Evolutionary conservation across 2,329 filamentous ascomycete species (phyloP).

Genomic region (Aspergillus terreus): DNA sequence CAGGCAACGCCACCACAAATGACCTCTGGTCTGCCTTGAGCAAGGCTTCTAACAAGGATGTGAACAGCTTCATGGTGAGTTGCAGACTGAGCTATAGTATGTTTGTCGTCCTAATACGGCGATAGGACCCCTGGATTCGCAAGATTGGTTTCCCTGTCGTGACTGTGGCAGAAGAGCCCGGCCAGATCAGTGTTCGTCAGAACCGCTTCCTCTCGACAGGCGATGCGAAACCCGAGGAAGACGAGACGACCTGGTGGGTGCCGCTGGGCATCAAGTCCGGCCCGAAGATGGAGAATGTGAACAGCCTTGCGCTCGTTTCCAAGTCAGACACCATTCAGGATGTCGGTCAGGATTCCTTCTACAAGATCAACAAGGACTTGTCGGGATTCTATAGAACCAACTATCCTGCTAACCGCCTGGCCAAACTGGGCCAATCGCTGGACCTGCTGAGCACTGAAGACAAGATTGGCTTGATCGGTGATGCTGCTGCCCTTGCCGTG

Average conservation of each 20-base stretch:
- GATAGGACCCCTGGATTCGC: slow-evolving; percentile 76
- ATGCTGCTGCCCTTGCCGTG: slow-evolving; percentile 82
- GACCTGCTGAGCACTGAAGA: slow-evolving; percentile 76
- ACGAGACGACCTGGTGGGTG: slow-evolving; percentile 93
- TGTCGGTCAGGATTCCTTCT: slow-evolving; percentile 71
- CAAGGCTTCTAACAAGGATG: slow-evolving; percentile 81
- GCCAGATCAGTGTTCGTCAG: slow-evolving; percentile 78
- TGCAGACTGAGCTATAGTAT: background rate
- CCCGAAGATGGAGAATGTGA: slow-evolving; percentile 58
- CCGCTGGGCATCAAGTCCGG: slow-evolving; percentile 82
- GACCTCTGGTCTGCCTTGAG: slow-evolving; percentile 88
- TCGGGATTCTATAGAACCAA: slow-evolving; percentile 91
- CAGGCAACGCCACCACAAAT: slow-evolving; percentile 76
- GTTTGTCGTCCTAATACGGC: slow-evolving; percentile 9
- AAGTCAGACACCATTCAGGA: slow-evolving; percentile 71
- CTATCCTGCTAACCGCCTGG: slow-evolving; percentile 79
- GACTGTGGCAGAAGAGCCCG: slow-evolving; percentile 77
- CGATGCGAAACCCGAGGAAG: slow-evolving; percentile 85
- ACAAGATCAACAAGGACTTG: slow-evolving; percentile 88
- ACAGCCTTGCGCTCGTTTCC: slow-evolving; percentile 65
- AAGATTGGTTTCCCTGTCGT: slow-evolving; percentile 94
- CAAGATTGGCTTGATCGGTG: slow-evolving; percentile 88
- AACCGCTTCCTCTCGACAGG: slow-evolving; percentile 87
- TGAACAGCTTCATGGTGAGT: slow-evolving; percentile 74
- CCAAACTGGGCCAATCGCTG: slow-evolving; percentile 73